A percentile compares a stretch with the other conserved stretches of the same genome.
Conservation (phyloP, 495 filamentous ascomycete genomes). For the Tuber brumale region DNA sequence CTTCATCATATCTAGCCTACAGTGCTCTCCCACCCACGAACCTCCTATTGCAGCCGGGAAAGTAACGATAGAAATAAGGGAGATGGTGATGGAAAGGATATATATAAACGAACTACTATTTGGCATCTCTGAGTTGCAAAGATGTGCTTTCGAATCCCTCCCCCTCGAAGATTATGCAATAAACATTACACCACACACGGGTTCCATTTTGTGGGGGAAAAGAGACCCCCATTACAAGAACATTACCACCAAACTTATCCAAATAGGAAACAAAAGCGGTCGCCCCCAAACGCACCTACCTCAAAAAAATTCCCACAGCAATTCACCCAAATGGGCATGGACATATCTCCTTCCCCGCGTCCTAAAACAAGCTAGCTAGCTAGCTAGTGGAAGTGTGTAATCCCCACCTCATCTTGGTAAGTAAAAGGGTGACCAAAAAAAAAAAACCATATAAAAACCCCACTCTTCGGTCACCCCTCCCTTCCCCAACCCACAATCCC, state of each 20-base stretch:
- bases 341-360: background rate
- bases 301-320: background rate
- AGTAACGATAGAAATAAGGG: background rate
- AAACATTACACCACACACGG: background rate
- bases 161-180: background rate
- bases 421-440: background rate
- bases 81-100: background rate
- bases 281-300: background rate
- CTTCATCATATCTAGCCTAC: background rate
- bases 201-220: background rate
- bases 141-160: no score
- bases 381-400: background rate
- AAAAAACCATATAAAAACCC: background rate
- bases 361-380: background rate
- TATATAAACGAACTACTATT: background rate
- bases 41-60: background rate
- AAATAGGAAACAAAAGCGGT: background rate
- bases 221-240: background rate
- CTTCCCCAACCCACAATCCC: background rate
- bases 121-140: no score
- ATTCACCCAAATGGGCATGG: background rate
- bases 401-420: background rate
- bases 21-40: background rate
- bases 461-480: background rate
- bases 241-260: background rate